Evolutionary conservation across 2,329 filamentous ascomycete genomes (phyloP).

Genomic region (Epicoccum nigrum): DNA sequence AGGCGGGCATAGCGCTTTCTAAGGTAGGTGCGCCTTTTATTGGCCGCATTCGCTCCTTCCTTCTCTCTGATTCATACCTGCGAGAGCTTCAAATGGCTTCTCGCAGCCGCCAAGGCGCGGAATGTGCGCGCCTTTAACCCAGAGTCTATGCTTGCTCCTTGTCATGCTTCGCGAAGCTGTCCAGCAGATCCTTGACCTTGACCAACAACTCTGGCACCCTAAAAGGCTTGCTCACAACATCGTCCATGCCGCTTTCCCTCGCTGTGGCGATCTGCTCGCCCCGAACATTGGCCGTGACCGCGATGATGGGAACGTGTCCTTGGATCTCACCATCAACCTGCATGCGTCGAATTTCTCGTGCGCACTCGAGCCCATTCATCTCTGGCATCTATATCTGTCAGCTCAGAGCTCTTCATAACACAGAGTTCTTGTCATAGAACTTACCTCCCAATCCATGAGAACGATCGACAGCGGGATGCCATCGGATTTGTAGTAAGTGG

Average conservation of each 20-base stretch:
- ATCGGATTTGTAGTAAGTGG: constrained; percentile 17
- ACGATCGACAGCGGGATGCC: constrained; percentile 37
- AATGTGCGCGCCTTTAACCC: background rate
- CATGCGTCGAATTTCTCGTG: constrained; percentile 42
- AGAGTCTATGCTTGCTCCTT: background rate
- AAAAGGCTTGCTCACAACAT: constrained; percentile 46
- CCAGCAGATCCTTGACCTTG: constrained; percentile 32
- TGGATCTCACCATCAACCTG: constrained; percentile 24
- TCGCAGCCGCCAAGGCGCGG: too few relatives aligned
- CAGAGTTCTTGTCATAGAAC: background rate
- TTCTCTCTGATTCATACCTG: too few relatives aligned
- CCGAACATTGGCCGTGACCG: constrained; percentile 47
- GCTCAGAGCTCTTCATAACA: background rate
- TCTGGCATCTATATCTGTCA: constrained; percentile 39
- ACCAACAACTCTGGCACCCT: constrained; percentile 39
- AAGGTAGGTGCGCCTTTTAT: too few relatives aligned
- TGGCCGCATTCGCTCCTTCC: too few relatives aligned
- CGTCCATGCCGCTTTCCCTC: constrained; percentile 43
- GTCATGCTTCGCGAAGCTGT: constrained; percentile 14
- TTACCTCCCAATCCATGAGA: constrained; percentile 44
- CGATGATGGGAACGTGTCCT: constrained; percentile 43
- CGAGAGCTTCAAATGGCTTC: too few relatives aligned
- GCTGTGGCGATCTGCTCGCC: constrained; percentile 42
- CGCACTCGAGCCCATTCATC: constrained; percentile 47
- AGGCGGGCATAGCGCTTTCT: too few relatives aligned